Conservation (phyloP, 805 yeast genomes). For the Barnettozyma pratensis region DNA sequence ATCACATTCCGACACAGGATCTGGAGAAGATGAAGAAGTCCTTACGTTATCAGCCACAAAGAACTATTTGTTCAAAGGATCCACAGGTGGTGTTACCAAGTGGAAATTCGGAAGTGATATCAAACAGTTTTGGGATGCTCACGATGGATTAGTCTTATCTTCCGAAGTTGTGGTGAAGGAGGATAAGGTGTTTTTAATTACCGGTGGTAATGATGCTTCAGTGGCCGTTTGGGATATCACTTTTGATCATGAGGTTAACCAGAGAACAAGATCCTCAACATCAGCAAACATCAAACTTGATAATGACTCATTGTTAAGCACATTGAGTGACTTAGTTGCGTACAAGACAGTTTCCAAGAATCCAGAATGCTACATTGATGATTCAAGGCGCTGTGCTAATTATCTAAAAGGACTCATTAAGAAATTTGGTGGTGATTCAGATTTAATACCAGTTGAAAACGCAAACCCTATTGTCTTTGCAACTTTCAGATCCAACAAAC, state of each 20-base stretch:
- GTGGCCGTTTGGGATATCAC: constrained; percentile 67
- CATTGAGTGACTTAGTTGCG: constrained; percentile 57
- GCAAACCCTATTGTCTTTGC: constrained; percentile 88
- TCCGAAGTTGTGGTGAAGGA: constrained; percentile 41
- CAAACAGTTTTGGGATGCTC: constrained; percentile 44
- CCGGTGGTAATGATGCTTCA: constrained; percentile 68
- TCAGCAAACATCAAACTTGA: constrained; percentile 29
- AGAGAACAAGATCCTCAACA: constrained; percentile 12
- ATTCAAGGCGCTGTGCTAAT: constrained; percentile 83
- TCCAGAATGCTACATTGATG: constrained; percentile 64
- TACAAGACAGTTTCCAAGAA: constrained; percentile 75
- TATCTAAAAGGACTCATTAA: constrained; percentile 58
- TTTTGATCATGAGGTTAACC: constrained; percentile 6
- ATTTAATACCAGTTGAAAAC: constrained; percentile 64
- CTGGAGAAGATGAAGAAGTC: constrained; percentile 39
- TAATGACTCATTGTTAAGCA: constrained; percentile 59
- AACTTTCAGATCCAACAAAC: constrained; percentile 46
- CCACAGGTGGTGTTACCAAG: constrained; percentile 44
- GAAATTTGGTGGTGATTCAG: constrained; percentile 66
- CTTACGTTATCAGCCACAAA: constrained; percentile 53
- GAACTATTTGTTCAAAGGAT: constrained; percentile 55
- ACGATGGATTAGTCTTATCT: constrained; percentile 53
- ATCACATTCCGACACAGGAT: constrained; percentile 30
- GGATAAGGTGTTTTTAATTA: constrained; percentile 42
- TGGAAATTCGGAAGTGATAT: constrained; percentile 45